phyloP scores from a whole-genome alignment of 1,284 basidiomycete species.

The Trametes versicolor region DNA sequence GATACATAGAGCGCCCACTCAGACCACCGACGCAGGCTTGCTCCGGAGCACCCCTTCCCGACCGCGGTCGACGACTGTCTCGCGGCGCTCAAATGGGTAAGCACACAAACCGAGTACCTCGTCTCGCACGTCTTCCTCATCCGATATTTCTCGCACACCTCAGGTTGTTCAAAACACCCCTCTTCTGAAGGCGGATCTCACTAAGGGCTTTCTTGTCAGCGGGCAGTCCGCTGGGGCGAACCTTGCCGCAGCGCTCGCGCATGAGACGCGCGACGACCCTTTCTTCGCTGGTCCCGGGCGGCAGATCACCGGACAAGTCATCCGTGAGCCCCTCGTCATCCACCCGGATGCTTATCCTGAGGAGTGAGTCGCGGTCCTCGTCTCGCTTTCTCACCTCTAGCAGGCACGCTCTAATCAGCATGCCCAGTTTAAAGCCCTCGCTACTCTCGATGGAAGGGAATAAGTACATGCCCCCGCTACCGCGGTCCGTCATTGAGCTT shows the following conservation, averaged over 20 bases:
- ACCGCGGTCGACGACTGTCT: constrained; percentile 49
- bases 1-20: neutral
- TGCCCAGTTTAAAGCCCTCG: constrained; percentile 24
- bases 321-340: constrained; percentile 23
- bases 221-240: constrained; percentile 41
- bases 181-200: constrained; percentile 17
- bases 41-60: constrained; percentile 53
- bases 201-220: constrained; percentile 38
- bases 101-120: neutral
- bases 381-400: too few relatives aligned
- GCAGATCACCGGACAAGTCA: constrained; percentile 25
- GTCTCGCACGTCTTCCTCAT: neutral
- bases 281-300: constrained; percentile 26
- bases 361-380: constrained; percentile 14
- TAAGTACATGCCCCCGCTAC: constrained; percentile 31
- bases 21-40: constrained; percentile 36
- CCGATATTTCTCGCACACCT: neutral
- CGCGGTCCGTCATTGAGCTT: neutral
- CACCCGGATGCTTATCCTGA: constrained; percentile 26
- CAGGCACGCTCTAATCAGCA: neutral
- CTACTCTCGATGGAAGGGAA: constrained; percentile 36
- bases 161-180: constrained; percentile 19
- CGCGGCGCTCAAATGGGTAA: constrained; percentile 48
- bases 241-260: constrained; percentile 32
- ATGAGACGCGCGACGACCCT: constrained; percentile 35